Evolutionary conservation across 2,329 filamentous ascomycete genomes (phyloP), one percentile per base, ranked within the genome.

Genomic region (Sporothrix protearum): DNA sequence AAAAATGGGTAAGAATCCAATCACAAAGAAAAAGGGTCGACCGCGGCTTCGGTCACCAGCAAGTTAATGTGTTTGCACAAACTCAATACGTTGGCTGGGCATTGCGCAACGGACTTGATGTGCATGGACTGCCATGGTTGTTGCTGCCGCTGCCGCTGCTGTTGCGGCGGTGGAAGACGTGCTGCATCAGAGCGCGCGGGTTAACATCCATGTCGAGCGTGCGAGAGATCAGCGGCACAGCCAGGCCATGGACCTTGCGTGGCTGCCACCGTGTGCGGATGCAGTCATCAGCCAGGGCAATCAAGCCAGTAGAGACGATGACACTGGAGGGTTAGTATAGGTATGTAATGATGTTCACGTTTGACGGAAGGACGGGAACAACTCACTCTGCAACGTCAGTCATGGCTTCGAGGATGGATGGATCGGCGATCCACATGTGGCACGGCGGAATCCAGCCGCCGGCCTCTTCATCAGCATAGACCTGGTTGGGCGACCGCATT

Each of bases 381-480:
- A 69, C 85, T 83, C 88, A 96, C 93, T 97, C 94, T 74, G 93
- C 92, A 77, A 96, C 88, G 79, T 97, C 94, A 67, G 91, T 91
- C 78, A 88, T 83, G 75, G 87, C 89, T 42, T 86, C 83, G 75
- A 96, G 85, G 73, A 96, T 85, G 19, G 84, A 85, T 73, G 88
- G 82, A 79, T 97, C 93, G 76, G 88, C 92, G 79, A 98, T 93
- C 89, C 93, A 94, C 89, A 98, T 90, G 76, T 92, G 92, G 79
- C 92, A 96, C 5, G 93, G 94, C 71, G 93, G 92, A 30, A 98
- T 86, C 94, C 95, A 98, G 71, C 92, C 93, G 68, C 94, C 94
- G 75, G 92, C 92, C 66, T 84, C 84, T 76, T 90, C 86, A 77
- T 98, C 94, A 74, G 89, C 90, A 10, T 85, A 82, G 10, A 89